Conservation (phyloP, 345 rosid species). For the Citrus medica region DNA sequence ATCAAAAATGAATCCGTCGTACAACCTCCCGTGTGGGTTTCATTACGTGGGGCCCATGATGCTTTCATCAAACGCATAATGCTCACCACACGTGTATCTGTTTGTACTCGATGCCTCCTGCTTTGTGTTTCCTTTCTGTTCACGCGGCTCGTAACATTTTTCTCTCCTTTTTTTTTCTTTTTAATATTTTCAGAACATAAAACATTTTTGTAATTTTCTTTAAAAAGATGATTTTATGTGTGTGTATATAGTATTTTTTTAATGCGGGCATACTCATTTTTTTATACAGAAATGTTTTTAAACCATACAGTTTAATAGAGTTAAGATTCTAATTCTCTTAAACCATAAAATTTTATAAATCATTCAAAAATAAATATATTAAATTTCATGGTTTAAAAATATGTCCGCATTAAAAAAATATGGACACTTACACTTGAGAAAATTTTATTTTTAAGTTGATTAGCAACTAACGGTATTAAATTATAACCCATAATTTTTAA, state of each 20-base stretch:
- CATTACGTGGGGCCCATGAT: not conserved
- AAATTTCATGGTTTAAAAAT: too few relatives aligned
- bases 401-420: fast-evolving
- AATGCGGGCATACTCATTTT: fast-evolving
- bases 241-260: fast-evolving
- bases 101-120: not conserved
- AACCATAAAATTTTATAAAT: fast-evolving
- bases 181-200: not conserved
- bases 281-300: fast-evolving
- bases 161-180: not conserved
- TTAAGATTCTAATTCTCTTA: too few relatives aligned
- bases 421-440: fast-evolving
- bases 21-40: not conserved
- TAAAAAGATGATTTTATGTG: not conserved
- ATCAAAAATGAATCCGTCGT: not conserved
- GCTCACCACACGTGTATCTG: conserved; percentile 1
- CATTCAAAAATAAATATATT: too few relatives aligned
- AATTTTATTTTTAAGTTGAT: too few relatives aligned
- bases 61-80: not conserved
- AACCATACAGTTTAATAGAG: fast-evolving
- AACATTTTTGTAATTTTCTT: not conserved
- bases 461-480: too few relatives aligned
- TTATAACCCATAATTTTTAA: not conserved
- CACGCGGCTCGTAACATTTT: not conserved
- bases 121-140: not conserved